Base-by-base conservation (phyloP, 257 asterid genomes). In the Marsdenia floribunda region DNA sequence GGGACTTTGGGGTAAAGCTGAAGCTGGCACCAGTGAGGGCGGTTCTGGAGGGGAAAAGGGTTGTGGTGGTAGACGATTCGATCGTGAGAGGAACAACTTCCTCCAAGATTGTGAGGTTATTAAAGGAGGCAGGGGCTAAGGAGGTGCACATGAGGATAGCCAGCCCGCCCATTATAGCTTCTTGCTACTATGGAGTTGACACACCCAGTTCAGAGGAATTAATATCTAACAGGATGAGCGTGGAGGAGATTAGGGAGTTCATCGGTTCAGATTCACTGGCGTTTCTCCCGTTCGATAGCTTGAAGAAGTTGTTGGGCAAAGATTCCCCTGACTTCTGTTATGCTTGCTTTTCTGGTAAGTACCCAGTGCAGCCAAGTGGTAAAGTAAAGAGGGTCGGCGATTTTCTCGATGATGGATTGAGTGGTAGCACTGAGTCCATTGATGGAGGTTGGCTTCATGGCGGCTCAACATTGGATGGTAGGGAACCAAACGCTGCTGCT, bases 141-240 rank as follows among this genome's bases (percentile, higher is more conserved):
- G 99, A 94, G 75, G 96, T 92, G 35, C 99, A 94, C 24, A 90
- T 94, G 99, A 87, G 99, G 73, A 92, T 94, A 5, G 98, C 98
- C 0, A 90, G 97, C 80, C 99, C 99, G 4, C 98, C 98, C 0
- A 88, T 94, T 2, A 87, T 94, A 19, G 96, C 82, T 2, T 89
- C 97, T 59, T 93, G 98, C 63, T 93, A 88, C 46, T 93, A 93
- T 70, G 98, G 97, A 0, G 98, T 93, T 16, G 97, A 93, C 33
- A 93, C 96, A 18, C 98, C 98, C 5, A 87, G 92, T 44, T 12
- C 92, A 0, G 91, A 84, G 44, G 97, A 91, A 79, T 73, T 93
- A 90, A 93, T 93, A 35, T 90, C 98, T 44, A 89, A 91, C 37
- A 77, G 89, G 79, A 90, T 93, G 97, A 83, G 55, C 0, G 89